Evolutionary conservation across 345 rosid genomes (phyloP).

Genomic region (Linum tenue): DNA sequence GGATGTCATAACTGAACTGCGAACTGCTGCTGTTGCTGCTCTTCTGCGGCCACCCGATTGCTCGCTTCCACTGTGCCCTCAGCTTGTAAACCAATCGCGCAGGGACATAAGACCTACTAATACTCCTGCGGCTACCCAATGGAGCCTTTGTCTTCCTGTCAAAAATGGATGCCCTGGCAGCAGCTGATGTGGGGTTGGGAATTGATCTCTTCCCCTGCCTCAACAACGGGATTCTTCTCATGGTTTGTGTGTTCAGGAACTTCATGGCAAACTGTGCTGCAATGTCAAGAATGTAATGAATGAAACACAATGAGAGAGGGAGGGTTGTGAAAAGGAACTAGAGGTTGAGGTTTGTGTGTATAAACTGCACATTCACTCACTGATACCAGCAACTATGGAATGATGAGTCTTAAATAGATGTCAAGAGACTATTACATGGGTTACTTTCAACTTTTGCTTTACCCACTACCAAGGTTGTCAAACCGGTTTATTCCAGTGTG

Average conservation of each 20-base stretch:
- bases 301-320: not conserved
- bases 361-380: too few species aligned
- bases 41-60: slow-evolving; percentile 16
- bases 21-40: slow-evolving; percentile 11
- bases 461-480: too few species aligned
- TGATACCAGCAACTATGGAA: too few species aligned
- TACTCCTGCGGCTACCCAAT: not conserved
- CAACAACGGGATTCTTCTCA: slow-evolving; percentile 19
- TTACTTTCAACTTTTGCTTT: too few species aligned
- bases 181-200: slow-evolving; percentile 6
- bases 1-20: slow-evolving; percentile 25
- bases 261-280: slow-evolving; percentile 11
- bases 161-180: slow-evolving; percentile 12
- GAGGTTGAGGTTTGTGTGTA: too few species aligned
- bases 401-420: too few species aligned
- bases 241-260: slow-evolving; percentile 2
- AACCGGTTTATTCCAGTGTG: too few species aligned
- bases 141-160: slow-evolving; percentile 7
- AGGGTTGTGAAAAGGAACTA: too few species aligned
- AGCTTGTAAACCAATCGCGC: slow-evolving; percentile 19
- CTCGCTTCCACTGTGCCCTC: slow-evolving; percentile 18
- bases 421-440: too few species aligned
- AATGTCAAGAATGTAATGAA: too few species aligned
- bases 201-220: slow-evolving; percentile 20
- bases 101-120: slow-evolving; percentile 9